phyloP scores from a whole-genome alignment of 2,329 filamentous ascomycete species.

The Botrytis paeoniae region DNA sequence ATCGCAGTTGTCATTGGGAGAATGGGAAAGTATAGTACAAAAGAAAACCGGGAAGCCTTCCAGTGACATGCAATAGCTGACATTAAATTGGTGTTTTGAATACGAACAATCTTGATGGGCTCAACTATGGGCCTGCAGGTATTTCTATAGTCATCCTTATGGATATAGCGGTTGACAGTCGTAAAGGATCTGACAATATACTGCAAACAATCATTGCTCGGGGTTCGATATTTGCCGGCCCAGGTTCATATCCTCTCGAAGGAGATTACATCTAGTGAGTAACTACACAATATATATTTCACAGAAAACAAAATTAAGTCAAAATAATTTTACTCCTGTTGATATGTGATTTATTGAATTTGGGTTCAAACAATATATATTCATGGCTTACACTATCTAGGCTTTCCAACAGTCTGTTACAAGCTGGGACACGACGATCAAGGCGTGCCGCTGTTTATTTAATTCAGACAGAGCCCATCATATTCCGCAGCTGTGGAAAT shows the following conservation, averaged over 20 bases:
- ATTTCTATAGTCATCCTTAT: constrained; percentile 23
- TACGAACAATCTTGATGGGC: constrained; percentile 44
- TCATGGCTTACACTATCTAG: neutral
- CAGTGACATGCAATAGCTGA: neutral
- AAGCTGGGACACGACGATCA: neutral
- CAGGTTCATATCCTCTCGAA: constrained; percentile 43
- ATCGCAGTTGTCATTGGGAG: constrained; percentile 30
- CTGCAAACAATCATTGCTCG: constrained; percentile 44
- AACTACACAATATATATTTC: neutral
- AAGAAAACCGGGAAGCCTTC: too few species aligned
- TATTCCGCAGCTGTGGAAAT: neutral
- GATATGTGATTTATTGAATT: neutral
- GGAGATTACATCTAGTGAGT: constrained; percentile 35
- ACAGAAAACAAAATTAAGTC: neutral
- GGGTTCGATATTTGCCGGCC: constrained; percentile 42
- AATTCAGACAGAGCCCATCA: neutral
- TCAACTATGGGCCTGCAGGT: constrained; percentile 40
- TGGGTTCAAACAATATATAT: neutral
- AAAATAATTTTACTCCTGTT: neutral
- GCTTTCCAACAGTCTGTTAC: neutral
- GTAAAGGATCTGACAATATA: constrained; percentile 21
- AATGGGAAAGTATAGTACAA: constrained; percentile 42
- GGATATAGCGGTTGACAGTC: neutral
- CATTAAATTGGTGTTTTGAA: constrained; percentile 33
- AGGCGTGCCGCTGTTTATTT: neutral